Evolutionary conservation across 2,329 filamentous ascomycete species (phyloP).

Genomic region (Aspergillus texensis): DNA sequence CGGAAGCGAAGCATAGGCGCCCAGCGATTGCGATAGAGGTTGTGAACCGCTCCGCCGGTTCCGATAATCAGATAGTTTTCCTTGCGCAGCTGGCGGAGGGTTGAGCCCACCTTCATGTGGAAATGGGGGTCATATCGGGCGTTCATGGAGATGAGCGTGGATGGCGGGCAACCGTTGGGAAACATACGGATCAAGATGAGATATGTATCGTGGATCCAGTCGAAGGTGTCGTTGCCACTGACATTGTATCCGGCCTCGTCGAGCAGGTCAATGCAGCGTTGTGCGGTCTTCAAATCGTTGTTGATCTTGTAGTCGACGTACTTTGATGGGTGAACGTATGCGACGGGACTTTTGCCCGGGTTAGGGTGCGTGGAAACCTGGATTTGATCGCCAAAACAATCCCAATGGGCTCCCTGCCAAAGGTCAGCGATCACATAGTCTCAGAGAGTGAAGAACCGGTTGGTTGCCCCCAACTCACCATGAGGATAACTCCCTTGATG

Average conservation of each 20-base stretch:
- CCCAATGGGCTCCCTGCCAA: slow-evolving; percentile 66
- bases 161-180: slow-evolving; percentile 64
- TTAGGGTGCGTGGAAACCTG: slow-evolving; percentile 64
- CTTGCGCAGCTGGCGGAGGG: slow-evolving; percentile 58
- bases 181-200: slow-evolving; percentile 72
- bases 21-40: slow-evolving; percentile 70
- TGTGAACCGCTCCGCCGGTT: slow-evolving; percentile 68
- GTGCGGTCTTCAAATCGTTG: slow-evolving; percentile 59
- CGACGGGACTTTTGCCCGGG: slow-evolving; percentile 65
- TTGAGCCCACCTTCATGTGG: slow-evolving; percentile 60
- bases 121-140: slow-evolving; percentile 28
- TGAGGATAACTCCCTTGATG: slow-evolving; percentile 67
- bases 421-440: not conserved
- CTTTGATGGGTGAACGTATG: slow-evolving; percentile 67
- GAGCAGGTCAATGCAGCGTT: slow-evolving; percentile 56
- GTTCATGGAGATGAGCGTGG: slow-evolving; percentile 61
- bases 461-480: slow-evolving; percentile 46
- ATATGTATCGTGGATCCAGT: slow-evolving; percentile 75
- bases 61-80: slow-evolving; percentile 62
- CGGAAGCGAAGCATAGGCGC: slow-evolving; percentile 63
- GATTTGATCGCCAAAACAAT: slow-evolving; percentile 57
- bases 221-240: slow-evolving; percentile 57
- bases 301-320: slow-evolving; percentile 65
- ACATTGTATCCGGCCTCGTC: slow-evolving; percentile 57
- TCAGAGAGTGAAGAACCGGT: not conserved